Conservation (phyloP, 1,139 yeast genomes). For the Taphrina wiesneri region DNA sequence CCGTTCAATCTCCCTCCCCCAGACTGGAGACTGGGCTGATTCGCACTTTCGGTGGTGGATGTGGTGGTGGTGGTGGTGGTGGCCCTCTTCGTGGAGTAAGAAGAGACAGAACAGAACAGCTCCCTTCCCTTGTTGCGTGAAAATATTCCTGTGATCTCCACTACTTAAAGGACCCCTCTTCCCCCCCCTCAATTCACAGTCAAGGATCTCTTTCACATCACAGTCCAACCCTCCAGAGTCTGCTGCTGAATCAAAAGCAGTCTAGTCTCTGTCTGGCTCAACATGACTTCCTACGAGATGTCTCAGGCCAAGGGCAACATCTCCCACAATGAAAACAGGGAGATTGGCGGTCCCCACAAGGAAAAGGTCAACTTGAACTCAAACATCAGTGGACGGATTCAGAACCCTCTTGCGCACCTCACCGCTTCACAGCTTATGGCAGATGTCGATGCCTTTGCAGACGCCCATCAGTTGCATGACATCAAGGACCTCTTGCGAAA, state of each 20-base stretch:
- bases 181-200: neutral
- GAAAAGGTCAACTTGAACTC: conserved; percentile 26
- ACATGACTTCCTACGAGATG: conserved; percentile 20
- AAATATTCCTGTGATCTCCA: neutral
- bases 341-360: neutral
- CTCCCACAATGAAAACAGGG: conserved; percentile 11
- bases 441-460: conserved; percentile 72
- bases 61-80: neutral
- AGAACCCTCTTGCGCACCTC: conserved; percentile 65
- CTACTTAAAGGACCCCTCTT: neutral
- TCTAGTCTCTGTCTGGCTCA: neutral
- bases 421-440: conserved; percentile 64
- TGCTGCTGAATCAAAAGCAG: neutral
- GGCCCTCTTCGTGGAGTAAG: neutral
- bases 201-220: neutral
- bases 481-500: conserved; percentile 53
- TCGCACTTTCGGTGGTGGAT: neutral
- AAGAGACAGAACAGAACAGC: no score
- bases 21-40: neutral
- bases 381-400: conserved; percentile 40
- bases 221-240: no score
- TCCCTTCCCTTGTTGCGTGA: neutral
- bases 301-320: neutral
- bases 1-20: neutral
- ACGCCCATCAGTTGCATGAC: conserved; percentile 36